Evolutionary conservation across 2,329 filamentous ascomycete genomes (phyloP).

Genomic region (Colletotrichum musae): DNA sequence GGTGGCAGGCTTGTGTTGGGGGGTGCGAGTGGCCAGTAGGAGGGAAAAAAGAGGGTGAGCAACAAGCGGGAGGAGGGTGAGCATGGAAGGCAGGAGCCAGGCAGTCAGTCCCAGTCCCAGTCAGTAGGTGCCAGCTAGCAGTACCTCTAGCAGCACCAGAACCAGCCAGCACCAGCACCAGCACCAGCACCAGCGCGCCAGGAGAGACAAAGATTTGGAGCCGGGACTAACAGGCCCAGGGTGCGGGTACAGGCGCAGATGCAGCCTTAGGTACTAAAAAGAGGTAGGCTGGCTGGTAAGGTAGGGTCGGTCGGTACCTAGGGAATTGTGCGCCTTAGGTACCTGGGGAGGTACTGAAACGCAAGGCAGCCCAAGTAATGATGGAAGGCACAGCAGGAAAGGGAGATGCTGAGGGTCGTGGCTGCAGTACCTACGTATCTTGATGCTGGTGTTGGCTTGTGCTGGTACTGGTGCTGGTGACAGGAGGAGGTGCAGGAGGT

Average conservation of each 20-base stretch:
- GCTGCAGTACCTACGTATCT: conserved; percentile 5
- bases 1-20: conserved; percentile 40
- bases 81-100: background rate
- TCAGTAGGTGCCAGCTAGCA: background rate
- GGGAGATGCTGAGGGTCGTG: conserved; percentile 1
- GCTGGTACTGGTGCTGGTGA: background rate
- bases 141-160: background rate
- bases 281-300: conserved; percentile 16
- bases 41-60: conserved; percentile 19
- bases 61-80: conserved; percentile 1
- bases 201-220: conserved; percentile 36
- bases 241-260: conserved; percentile 34
- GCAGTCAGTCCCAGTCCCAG: background rate
- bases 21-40: conserved; percentile 30
- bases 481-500: background rate
- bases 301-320: conserved; percentile 8
- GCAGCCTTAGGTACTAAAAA: conserved; percentile 29
- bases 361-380: conserved; percentile 12
- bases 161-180: conserved; percentile 12
- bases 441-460: conserved; percentile 23
- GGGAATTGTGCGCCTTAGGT: background rate
- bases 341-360: conserved; percentile 3
- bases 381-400: background rate
- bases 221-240: conserved; percentile 30
- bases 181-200: background rate